Conservation (phyloP, 768 basidiomycete species). For the Tephrocybe sp. region DNA sequence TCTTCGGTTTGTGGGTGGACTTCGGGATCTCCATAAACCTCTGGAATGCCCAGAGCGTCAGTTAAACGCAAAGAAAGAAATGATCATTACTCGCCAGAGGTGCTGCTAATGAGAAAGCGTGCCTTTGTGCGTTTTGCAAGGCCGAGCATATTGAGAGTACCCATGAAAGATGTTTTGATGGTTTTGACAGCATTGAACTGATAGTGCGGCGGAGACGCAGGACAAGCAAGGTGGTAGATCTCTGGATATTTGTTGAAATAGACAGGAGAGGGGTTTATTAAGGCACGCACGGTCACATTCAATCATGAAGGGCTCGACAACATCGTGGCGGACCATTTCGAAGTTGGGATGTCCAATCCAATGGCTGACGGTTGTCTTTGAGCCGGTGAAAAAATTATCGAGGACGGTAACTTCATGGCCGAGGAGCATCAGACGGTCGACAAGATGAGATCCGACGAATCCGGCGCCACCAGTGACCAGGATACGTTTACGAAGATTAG, state of each 20-base stretch:
- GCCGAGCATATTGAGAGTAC: constrained; percentile 97
- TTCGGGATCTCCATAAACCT: constrained; percentile 98
- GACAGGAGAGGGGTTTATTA: constrained; percentile 6
- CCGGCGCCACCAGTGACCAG: constrained; percentile 97
- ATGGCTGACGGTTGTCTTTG: constrained; percentile 92
- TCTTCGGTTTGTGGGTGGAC: constrained; percentile 97
- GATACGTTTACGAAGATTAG: constrained; percentile 78
- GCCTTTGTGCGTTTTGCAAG: constrained; percentile 97
- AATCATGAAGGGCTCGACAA: constrained; percentile 96
- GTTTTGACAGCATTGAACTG: constrained; percentile 98
- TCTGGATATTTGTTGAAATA: constrained; percentile 44
- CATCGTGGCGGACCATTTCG: constrained; percentile 95
- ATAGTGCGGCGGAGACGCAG: constrained; percentile 95
- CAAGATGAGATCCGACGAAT: constrained; percentile 98
- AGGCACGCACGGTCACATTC: constrained; percentile 86
- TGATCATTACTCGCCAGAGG: constrained; percentile 65
- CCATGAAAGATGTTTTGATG: constrained; percentile 97
- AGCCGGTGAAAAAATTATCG: constrained; percentile 99
- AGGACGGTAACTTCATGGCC: constrained; percentile 97
- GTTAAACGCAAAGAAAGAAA: constrained; percentile 6
- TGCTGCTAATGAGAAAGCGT: constrained; percentile 92
- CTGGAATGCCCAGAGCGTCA: constrained; percentile 34
- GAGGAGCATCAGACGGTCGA: constrained; percentile 95
- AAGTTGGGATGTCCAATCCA: constrained; percentile 99
- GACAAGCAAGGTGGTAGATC: constrained; percentile 98